Conservation (phyloP, 2,329 filamentous ascomycete genomes). For the Rutstroemia sp. region DNA sequence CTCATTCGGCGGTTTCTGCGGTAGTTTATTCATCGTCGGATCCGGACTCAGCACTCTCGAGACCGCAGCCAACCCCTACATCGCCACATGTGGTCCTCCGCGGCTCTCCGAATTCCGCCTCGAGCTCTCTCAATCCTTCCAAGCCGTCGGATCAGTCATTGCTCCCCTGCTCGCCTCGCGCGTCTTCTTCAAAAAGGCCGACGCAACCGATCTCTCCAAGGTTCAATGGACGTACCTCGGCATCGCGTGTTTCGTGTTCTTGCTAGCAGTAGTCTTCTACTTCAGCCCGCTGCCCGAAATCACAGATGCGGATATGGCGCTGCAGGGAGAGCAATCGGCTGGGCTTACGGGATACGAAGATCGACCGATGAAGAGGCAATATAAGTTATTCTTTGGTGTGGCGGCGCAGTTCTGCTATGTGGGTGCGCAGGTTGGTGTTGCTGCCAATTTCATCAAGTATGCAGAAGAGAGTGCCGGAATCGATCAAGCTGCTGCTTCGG, state of each 20-base stretch:
- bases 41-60: conserved; percentile 71
- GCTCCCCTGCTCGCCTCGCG: conserved; percentile 63
- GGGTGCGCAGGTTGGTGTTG: conserved; percentile 34
- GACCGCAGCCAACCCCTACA: conserved; percentile 70
- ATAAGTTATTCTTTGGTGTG: conserved; percentile 61
- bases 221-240: conserved; percentile 81
- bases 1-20: conserved; percentile 23
- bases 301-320: conserved; percentile 41
- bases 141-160: conserved; percentile 66
- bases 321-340: conserved; percentile 32
- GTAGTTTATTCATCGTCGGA: conserved; percentile 57
- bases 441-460: conserved; percentile 8
- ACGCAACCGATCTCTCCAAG: conserved; percentile 34
- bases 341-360: conserved; percentile 12
- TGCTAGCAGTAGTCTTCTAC: conserved; percentile 60
- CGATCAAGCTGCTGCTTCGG: conserved; percentile 45
- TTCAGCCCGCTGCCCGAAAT: conserved; percentile 56
- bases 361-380: conserved; percentile 31
- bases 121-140: conserved; percentile 66
- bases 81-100: conserved; percentile 63
- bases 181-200: conserved; percentile 58
- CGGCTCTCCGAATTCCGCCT: conserved; percentile 68
- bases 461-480: conserved; percentile 26
- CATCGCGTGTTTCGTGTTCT: conserved; percentile 66
- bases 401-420: conserved; percentile 74